Percentiles rank a stretch among this genome's conserved stretches.
Conservation (phyloP, 768 basidiomycete genomes). For the Strobilomyces dryophilus region DNA sequence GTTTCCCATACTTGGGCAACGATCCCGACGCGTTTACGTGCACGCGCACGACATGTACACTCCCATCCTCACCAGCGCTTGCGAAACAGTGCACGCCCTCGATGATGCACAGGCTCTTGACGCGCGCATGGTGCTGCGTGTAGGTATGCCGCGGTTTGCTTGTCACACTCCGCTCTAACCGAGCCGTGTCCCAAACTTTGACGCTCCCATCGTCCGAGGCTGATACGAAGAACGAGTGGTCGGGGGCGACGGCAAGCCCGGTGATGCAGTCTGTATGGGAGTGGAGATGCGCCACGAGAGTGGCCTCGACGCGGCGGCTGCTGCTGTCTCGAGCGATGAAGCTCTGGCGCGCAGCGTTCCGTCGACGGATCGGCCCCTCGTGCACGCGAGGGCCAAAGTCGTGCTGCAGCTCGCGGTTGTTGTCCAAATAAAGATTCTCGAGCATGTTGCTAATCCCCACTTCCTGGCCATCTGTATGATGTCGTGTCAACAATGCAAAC, state of each 20-base stretch:
- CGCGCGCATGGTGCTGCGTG: conserved; percentile 64
- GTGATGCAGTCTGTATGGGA: conserved; percentile 82
- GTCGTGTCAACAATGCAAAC: conserved; percentile 1
- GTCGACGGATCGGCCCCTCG: conserved; percentile 74
- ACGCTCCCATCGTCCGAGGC: conserved; percentile 92
- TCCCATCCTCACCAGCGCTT: conserved; percentile 80
- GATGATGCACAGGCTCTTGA: conserved; percentile 71
- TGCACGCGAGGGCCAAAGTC: conserved; percentile 91
- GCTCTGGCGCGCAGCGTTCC: conserved; percentile 66
- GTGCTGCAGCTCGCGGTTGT: conserved; percentile 75
- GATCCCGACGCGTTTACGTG: conserved; percentile 63
- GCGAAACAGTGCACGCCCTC: conserved; percentile 90
- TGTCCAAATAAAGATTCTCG: conserved; percentile 87
- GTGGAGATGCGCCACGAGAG: conserved; percentile 76
- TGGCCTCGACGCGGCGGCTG: conserved; percentile 64
- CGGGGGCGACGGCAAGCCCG: conserved; percentile 82
- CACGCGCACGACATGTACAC: conserved; percentile 79
- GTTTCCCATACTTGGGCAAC: conserved; percentile 78
- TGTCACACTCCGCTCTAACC: conserved; percentile 92
- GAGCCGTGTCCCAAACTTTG: conserved; percentile 88
- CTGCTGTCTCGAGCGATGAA: conserved; percentile 63
- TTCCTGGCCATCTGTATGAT: conserved; percentile 76
- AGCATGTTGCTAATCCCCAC: conserved; percentile 84
- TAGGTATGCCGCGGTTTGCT: conserved; percentile 76
- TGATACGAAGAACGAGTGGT: conserved; percentile 92